Evolutionary conservation across 2,329 filamentous ascomycete genomes (phyloP).

Genomic region (Penicillium brevicompactum): DNA sequence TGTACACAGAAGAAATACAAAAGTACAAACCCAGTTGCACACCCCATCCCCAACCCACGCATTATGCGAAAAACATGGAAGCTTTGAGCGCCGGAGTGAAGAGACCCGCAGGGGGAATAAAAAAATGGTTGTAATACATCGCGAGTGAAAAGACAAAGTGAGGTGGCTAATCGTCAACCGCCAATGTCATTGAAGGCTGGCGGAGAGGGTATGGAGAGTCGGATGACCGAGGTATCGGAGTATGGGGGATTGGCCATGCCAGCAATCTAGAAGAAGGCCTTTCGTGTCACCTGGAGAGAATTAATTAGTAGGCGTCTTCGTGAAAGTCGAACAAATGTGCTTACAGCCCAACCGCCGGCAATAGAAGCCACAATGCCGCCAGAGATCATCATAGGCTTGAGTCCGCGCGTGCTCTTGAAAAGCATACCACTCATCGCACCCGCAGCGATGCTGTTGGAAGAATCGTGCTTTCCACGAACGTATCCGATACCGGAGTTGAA

Average conservation of each 20-base stretch:
- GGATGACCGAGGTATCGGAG: slow-evolving; percentile 21
- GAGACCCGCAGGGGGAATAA: slow-evolving; percentile 36
- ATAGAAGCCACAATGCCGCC: slow-evolving; percentile 83
- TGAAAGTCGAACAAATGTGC: slow-evolving; percentile 42
- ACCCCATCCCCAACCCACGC: slow-evolving; percentile 42
- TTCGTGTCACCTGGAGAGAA: slow-evolving; percentile 50
- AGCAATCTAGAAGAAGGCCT: slow-evolving; percentile 50
- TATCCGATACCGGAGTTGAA: slow-evolving; percentile 83
- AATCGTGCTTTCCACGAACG: slow-evolving; percentile 81
- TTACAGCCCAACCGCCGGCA: slow-evolving; percentile 88
- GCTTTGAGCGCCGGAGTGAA: slow-evolving; percentile 49
- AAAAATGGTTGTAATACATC: slow-evolving; percentile 44
- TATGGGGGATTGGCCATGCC: slow-evolving; percentile 16
- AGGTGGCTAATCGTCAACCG: slow-evolving; percentile 26
- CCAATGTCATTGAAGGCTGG: slow-evolving; percentile 30
- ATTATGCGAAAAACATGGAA: slow-evolving; percentile 44
- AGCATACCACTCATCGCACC: slow-evolving; percentile 88
- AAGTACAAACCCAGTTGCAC: slow-evolving; percentile 43
- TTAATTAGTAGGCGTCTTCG: slow-evolving; percentile 12
- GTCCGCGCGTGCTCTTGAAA: slow-evolving; percentile 92
- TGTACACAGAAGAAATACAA: slow-evolving; percentile 42
- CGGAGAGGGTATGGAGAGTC: slow-evolving; percentile 29
- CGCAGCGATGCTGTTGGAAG: slow-evolving; percentile 82
- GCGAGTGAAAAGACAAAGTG: slow-evolving; percentile 31
- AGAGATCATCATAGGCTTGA: slow-evolving; percentile 92